phyloP scores from a whole-genome alignment of 2,329 filamentous ascomycete genomes.

The Aspergillus tamarii region DNA sequence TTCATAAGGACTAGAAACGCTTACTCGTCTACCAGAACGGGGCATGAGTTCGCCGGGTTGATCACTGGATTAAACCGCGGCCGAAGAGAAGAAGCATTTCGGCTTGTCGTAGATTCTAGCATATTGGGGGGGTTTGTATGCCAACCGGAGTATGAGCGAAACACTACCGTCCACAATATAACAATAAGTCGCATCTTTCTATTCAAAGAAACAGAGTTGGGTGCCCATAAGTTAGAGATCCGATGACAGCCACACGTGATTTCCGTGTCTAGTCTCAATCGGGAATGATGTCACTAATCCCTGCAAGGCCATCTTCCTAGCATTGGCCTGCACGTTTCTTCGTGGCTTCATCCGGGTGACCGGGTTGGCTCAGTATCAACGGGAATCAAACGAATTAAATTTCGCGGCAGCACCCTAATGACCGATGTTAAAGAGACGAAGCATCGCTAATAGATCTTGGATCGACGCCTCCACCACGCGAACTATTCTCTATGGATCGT shows the following conservation, averaged over 20 bases:
- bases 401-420: not conserved
- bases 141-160: too few species aligned
- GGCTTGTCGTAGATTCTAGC: conserved; percentile 21
- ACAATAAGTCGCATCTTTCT: not conserved
- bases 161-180: not conserved
- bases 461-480: conserved; percentile 4
- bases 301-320: too few species aligned
- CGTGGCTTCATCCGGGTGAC: not conserved
- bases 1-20: conserved; percentile 17
- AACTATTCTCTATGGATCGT: conserved; percentile 4
- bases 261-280: conserved; percentile 12
- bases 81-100: conserved; percentile 22
- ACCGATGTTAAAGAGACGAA: not conserved
- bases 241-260: conserved; percentile 17
- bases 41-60: conserved; percentile 52
- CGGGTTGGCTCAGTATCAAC: not conserved
- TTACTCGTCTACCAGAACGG: conserved; percentile 55
- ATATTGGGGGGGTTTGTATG: conserved; percentile 20
- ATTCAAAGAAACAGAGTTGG: not conserved
- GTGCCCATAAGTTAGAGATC: not conserved
- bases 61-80: conserved; percentile 55
- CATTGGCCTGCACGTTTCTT: not conserved
- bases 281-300: conserved; percentile 20
- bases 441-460: not conserved
- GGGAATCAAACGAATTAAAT: not conserved